These are phyloP conservation scores for Gossypium raimondii DNA, from an alignment of 345 rosid genomes.

Conservation along the genomic window DNA sequence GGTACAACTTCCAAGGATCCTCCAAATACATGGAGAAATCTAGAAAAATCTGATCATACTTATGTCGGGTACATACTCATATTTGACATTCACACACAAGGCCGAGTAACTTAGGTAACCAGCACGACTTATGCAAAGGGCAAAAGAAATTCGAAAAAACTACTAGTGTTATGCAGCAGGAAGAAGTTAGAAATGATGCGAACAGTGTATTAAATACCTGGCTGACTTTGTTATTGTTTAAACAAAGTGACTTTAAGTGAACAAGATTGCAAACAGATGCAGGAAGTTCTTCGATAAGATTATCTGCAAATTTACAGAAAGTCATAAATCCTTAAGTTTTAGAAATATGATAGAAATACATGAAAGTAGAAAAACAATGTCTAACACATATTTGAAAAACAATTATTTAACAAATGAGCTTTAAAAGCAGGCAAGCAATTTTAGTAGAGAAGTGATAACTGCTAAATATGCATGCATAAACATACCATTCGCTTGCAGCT, in stretches of 20 bases:
- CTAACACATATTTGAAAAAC: not conserved
- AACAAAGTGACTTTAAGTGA: slow-evolving; percentile 72
- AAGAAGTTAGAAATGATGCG: slow-evolving; percentile 5
- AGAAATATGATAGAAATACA: not conserved
- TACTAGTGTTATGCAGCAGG: not conserved
- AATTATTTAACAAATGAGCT: not conserved
- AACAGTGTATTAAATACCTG: slow-evolving; percentile 44
- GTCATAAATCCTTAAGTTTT: slow-evolving; percentile 17
- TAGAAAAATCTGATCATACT: not conserved
- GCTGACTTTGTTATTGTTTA: slow-evolving; percentile 64
- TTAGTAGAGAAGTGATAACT: not conserved
- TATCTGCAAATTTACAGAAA: slow-evolving; percentile 61
- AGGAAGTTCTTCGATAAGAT: slow-evolving; percentile 76
- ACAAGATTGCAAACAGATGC: slow-evolving; percentile 71
- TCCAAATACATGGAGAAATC: not conserved
- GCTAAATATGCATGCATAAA: not conserved
- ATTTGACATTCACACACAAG: not conserved
- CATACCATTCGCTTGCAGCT: slow-evolving; percentile 83
- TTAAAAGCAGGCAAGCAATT: not conserved
- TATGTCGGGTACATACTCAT: not conserved
- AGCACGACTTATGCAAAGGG: not conserved
- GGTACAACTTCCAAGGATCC: not conserved
- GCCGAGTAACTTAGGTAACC: not conserved
- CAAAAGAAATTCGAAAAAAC: not conserved
- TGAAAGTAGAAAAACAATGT: not conserved